These are phyloP conservation scores for Russula virescens DNA, from an alignment of 768 basidiomycete genomes.

Conservation along the genomic window DNA sequence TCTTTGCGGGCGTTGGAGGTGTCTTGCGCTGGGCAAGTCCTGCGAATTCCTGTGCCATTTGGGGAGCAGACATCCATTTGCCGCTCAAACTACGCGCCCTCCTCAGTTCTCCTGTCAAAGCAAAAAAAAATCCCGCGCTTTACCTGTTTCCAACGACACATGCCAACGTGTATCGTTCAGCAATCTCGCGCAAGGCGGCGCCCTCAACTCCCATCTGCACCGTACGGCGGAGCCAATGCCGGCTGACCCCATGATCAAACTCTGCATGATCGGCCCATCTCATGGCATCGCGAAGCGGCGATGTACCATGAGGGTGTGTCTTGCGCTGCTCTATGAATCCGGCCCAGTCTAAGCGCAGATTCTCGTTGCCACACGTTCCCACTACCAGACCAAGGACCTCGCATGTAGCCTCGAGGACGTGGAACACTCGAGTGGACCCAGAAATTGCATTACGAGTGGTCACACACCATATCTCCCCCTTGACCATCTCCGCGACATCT, in stretches of 20 bases:
- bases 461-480: constrained; percentile 57
- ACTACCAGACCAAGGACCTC: constrained; percentile 54
- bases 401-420: constrained; percentile 66
- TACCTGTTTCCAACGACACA: constrained; percentile 72
- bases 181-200: constrained; percentile 41
- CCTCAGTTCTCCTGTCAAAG: not conserved
- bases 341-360: constrained; percentile 60
- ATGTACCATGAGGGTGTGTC: not conserved
- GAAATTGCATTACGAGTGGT: constrained; percentile 26
- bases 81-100: constrained; percentile 53
- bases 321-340: constrained; percentile 41
- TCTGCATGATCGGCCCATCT: constrained; percentile 71
- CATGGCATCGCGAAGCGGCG: constrained; percentile 38
- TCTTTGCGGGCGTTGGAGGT: constrained; percentile 23
- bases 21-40: constrained; percentile 33
- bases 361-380: constrained; percentile 13
- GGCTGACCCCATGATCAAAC: constrained; percentile 61
- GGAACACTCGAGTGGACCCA: constrained; percentile 34
- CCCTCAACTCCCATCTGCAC: constrained; percentile 40
- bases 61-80: constrained; percentile 55
- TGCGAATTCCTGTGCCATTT: constrained; percentile 69
- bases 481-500: constrained; percentile 48
- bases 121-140: constrained; percentile 9
- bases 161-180: constrained; percentile 60
- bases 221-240: constrained; percentile 50